Evolutionary conservation across 2,329 filamentous ascomycete genomes (phyloP).

Genomic region (Aspergillus sp.): DNA sequence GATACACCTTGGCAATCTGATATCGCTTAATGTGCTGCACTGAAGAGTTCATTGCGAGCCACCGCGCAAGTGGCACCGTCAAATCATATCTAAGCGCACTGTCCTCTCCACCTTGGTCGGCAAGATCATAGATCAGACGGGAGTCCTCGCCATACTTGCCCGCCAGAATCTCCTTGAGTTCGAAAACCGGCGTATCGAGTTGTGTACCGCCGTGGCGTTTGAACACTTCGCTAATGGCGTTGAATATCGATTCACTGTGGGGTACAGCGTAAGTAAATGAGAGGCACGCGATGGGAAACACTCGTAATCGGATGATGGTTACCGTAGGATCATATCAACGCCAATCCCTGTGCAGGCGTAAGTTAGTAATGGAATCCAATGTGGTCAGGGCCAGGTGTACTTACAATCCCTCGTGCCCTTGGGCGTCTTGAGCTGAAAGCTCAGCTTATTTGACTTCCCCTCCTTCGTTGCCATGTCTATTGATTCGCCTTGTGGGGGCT

Average conservation of each 20-base stretch:
- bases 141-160: constrained; percentile 93
- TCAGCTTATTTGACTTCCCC: constrained; percentile 40
- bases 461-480: constrained; percentile 24
- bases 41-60: constrained; percentile 85
- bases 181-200: constrained; percentile 81
- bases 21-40: constrained; percentile 88
- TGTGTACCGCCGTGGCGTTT: constrained; percentile 78
- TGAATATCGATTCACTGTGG: constrained; percentile 57
- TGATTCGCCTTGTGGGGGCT: not conserved
- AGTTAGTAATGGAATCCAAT: not conserved
- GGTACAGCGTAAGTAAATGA: constrained; percentile 1
- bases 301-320: not conserved
- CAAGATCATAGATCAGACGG: constrained; percentile 87
- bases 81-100: constrained; percentile 84
- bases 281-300: constrained; percentile 64
- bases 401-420: constrained; percentile 85
- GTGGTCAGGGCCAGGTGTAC: not conserved
- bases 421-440: constrained; percentile 77
- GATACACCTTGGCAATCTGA: constrained; percentile 91
- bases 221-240: constrained; percentile 73
- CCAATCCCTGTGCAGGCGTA: constrained; percentile 6
- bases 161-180: constrained; percentile 79
- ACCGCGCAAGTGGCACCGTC: constrained; percentile 87
- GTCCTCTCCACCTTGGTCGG: constrained; percentile 83
- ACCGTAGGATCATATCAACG: constrained; percentile 13